Percentiles rank a stretch among this genome's conserved stretches.
phyloP scores from a whole-genome alignment of 148 eudicot genomes.

The Rhododendron henanense region DNA sequence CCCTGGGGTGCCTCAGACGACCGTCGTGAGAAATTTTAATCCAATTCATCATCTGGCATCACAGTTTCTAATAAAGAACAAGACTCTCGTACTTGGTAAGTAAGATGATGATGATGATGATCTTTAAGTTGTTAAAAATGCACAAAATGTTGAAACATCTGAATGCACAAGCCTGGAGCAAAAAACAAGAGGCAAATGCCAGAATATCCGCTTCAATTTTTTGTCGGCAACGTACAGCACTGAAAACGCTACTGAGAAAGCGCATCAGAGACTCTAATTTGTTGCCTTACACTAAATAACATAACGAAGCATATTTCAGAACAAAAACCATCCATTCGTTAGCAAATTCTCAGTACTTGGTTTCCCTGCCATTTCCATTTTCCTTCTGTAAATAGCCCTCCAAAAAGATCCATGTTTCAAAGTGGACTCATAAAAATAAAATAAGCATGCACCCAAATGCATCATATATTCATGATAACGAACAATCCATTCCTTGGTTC shows the following conservation, averaged over 20 bases:
- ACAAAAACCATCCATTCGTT: no score
- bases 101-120: not conserved
- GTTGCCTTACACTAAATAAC: constrained; percentile 13
- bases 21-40: constrained; percentile 9
- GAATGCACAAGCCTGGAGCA: constrained; percentile 18
- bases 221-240: constrained; percentile 30
- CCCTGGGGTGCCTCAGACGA: constrained; percentile 9
- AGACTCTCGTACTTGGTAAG: not conserved
- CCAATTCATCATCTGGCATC: constrained; percentile 10
- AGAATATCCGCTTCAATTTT: constrained; percentile 22
- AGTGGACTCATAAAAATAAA: no score
- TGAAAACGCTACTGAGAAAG: constrained; percentile 14
- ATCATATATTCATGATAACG: no score
- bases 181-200: constrained; percentile 13
- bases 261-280: constrained; percentile 31
- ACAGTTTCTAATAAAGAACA: not conserved
- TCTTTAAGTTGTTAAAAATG: not conserved
- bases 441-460: no score
- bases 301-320: no score
- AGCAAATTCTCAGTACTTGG: no score
- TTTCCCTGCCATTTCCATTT: no score
- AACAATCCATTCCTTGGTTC: no score
- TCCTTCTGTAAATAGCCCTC: no score
- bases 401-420: no score
- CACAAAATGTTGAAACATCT: constrained; percentile 17